Evolutionary conservation across 176 grass and related monocot genomes (phyloP).

Genomic region (Puccinellia tenuiflora): DNA sequence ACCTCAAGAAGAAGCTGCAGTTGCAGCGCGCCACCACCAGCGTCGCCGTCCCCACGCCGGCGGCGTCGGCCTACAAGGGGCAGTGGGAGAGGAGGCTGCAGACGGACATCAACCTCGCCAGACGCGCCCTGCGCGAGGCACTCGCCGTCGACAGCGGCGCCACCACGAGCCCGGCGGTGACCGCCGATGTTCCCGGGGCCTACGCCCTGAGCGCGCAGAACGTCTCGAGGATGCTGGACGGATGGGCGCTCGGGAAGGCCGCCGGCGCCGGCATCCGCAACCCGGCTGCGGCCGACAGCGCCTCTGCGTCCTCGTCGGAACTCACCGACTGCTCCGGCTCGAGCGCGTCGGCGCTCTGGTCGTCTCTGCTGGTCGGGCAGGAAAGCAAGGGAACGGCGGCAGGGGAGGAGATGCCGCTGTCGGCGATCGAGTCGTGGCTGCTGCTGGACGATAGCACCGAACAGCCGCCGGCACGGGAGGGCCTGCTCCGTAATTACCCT

Average conservation of each 20-base stretch:
- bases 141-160: conserved; percentile 32
- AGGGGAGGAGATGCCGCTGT: conserved; percentile 11
- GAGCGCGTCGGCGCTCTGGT: not conserved
- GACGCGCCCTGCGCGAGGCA: conserved; percentile 55
- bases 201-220: conserved; percentile 30
- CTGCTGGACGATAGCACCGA: conserved; percentile 41
- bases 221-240: conserved; percentile 39
- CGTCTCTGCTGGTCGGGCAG: not conserved
- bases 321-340: conserved; percentile 32
- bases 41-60: not conserved
- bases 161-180: not conserved
- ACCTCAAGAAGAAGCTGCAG: conserved; percentile 79
- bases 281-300: conserved; percentile 8
- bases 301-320: conserved; percentile 27
- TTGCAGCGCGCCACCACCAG: not conserved
- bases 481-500: not conserved
- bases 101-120: conserved; percentile 68
- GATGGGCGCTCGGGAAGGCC: conserved; percentile 25
- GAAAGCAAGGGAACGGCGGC: not conserved
- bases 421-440: conserved; percentile 67
- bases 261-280: not conserved
- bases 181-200: not conserved
- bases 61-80: conserved; percentile 14
- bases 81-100: conserved; percentile 76
- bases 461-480: not conserved